Percentiles rank a stretch among this genome's conserved stretches.
phyloP scores from a whole-genome alignment of 202 grass and related monocot genomes.

The Eragrostis tef region DNA sequence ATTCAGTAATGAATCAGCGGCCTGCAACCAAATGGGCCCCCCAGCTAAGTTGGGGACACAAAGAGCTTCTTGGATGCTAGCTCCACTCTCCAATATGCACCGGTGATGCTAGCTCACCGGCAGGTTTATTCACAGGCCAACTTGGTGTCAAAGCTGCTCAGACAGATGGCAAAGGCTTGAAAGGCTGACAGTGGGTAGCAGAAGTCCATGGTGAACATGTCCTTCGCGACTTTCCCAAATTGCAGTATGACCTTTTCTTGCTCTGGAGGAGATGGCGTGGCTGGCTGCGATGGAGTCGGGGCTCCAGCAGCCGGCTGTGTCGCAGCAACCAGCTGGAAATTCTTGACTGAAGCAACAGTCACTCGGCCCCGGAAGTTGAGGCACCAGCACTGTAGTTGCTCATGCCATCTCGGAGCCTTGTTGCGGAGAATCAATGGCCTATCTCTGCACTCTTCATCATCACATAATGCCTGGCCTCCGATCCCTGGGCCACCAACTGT shows the following conservation, averaged over 20 bases:
- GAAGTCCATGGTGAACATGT: constrained; percentile 85
- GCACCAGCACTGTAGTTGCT: constrained; percentile 98
- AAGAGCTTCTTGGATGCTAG: constrained; percentile 1
- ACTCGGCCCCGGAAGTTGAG: constrained; percentile 93
- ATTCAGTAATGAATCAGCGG: background rate
- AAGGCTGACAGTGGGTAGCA: constrained; percentile 67
- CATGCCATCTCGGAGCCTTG: constrained; percentile 92
- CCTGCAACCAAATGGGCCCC: background rate
- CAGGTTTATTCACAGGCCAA: constrained; percentile 57
- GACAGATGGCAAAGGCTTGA: constrained; percentile 85
- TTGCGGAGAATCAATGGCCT: constrained; percentile 73
- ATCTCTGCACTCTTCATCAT: constrained; percentile 45
- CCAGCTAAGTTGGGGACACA: background rate
- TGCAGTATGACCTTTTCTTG: constrained; percentile 68
- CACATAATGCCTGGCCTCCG: constrained; percentile 33
- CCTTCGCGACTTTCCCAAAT: constrained; percentile 71
- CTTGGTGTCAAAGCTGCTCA: constrained; percentile 85
- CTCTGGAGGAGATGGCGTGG: constrained; percentile 45
- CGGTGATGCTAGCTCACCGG: background rate
- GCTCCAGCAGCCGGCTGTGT: constrained; percentile 40
- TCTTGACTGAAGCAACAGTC: constrained; percentile 83
- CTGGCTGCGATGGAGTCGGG: constrained; percentile 48
- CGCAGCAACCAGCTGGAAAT: constrained; percentile 81
- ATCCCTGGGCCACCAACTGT: constrained; percentile 30
- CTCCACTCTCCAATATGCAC: background rate